A percentile compares a stretch with the other conserved stretches of the same genome.
Conservation (phyloP, 768 basidiomycete genomes). For the Naganishia randhawae region DNA sequence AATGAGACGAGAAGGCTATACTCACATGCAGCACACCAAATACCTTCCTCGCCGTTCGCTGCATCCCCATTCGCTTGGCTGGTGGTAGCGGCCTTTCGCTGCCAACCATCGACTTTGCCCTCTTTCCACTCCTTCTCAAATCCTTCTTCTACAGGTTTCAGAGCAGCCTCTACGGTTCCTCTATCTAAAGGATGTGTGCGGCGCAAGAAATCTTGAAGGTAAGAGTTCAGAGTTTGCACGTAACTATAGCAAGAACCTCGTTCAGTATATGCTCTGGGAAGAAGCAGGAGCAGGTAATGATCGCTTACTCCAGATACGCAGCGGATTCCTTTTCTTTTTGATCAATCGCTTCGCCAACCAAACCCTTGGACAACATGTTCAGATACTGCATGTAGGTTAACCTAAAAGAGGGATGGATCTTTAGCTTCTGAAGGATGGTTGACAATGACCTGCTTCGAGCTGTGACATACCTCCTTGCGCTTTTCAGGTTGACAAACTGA, state of each 20-base stretch:
- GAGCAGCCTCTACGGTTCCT: conserved; percentile 64
- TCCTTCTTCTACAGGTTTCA: conserved; percentile 62
- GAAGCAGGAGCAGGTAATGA: neutral
- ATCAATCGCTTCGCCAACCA: conserved; percentile 53
- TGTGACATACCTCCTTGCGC: conserved; percentile 53
- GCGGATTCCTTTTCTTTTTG: conserved; percentile 44
- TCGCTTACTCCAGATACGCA: conserved; percentile 39
- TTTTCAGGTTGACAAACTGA: conserved; percentile 82
- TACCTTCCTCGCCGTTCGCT: conserved; percentile 57
- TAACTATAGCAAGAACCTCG: conserved; percentile 60
- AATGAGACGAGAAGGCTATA: conserved; percentile 37
- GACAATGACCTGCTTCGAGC: neutral
- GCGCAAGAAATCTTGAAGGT: conserved; percentile 80
- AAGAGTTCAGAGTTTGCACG: conserved; percentile 72
- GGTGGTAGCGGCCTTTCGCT: conserved; percentile 51
- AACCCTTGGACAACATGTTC: conserved; percentile 70
- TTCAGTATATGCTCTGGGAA: neutral
- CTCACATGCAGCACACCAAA: conserved; percentile 94
- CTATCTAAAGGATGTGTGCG: conserved; percentile 72
- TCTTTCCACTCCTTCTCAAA: conserved; percentile 79
- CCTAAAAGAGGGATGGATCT: conserved; percentile 53
- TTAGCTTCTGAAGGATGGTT: conserved; percentile 40
- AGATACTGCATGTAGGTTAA: conserved; percentile 90
- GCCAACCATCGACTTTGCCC: conserved; percentile 74
- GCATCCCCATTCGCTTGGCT: conserved; percentile 55